phyloP scores from a whole-genome alignment of 768 basidiomycete species.

The Rhizopogon salebrosus region DNA sequence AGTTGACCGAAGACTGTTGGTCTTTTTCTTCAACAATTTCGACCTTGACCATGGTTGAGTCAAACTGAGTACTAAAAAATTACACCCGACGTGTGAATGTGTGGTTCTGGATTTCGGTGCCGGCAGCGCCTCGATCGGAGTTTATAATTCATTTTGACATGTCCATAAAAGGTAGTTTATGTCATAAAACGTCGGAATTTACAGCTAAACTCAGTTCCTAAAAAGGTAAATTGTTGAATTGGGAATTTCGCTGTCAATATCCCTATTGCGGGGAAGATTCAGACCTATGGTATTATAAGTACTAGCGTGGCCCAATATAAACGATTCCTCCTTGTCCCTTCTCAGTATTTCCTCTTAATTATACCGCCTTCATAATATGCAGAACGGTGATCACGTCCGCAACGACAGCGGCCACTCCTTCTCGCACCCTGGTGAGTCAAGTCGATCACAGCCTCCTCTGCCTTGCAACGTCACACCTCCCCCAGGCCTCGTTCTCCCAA shows the following conservation, averaged over 20 bases:
- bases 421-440: constrained; percentile 25
- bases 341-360: constrained; percentile 19
- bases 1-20: constrained; percentile 39
- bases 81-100: constrained; percentile 13
- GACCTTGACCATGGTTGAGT: constrained; percentile 80
- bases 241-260: background rate
- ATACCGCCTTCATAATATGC: constrained; percentile 26
- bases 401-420: constrained; percentile 20
- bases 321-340: constrained; percentile 8
- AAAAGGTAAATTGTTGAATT: background rate
- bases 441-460: background rate
- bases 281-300: constrained; percentile 8
- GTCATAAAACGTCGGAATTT: background rate
- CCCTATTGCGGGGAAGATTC: background rate
- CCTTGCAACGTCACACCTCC: constrained; percentile 2
- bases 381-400: constrained; percentile 16
- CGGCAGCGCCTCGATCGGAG: constrained; percentile 11
- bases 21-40: constrained; percentile 86
- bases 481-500: constrained; percentile 58
- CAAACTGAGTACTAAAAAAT: constrained; percentile 7
- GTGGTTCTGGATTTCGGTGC: constrained; percentile 21
- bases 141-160: background rate
- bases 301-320: background rate
- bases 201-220: background rate
- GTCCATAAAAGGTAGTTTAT: background rate